Evolutionary conservation across 2,329 filamentous ascomycete species (phyloP), one percentile per base, ranked within the genome.

Genomic region (Trichothecium sympodiale): DNA sequence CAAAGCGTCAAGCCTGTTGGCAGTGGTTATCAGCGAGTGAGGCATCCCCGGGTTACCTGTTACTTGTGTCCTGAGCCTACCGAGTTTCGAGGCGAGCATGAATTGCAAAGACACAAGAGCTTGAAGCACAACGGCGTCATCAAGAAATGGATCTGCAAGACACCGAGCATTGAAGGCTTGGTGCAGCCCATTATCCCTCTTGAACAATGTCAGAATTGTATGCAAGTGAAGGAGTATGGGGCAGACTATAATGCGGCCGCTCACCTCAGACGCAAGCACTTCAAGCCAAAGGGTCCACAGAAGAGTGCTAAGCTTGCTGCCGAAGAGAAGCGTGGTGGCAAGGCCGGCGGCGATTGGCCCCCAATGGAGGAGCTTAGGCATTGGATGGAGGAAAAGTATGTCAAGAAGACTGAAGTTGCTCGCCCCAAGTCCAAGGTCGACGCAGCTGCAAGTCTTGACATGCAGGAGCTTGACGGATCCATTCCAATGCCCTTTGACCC

Each of bases 211-310:
- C 94, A 94, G 58, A 74, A 83, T 33, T 96, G 89, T 56, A 71
- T 69, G 33, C 70, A 71, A 31, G 62, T 71, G 37, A 95, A 94
- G 64, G 71, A 74, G 39, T 96, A 96, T 48, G 83, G 83, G 4
- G 84, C 83, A 13, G 91, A 95, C 61, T 95, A 96, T 61, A 96
- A 96, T 49, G 89, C 88, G 1, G 87, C 87, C 0, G 89, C 87
- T 1, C 89, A 96, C 54, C 70, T 96, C 8, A 74, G 88, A 29
- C 78, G 89, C 34, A 81, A 82, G 1, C 89, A 96, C 55, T 96
- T 95, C 67, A 83, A 82, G 51, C 80, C 66, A 35, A 74, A 73
- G 56, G 52, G 61, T 2, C 51, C 60, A 7, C 62, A 59, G 26
- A 64, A 65, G 48, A 61, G 58, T 10, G 33, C 25, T 31, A 63